Conservation (phyloP, 2,329 filamentous ascomycete species). For the Xylaria sp. region DNA sequence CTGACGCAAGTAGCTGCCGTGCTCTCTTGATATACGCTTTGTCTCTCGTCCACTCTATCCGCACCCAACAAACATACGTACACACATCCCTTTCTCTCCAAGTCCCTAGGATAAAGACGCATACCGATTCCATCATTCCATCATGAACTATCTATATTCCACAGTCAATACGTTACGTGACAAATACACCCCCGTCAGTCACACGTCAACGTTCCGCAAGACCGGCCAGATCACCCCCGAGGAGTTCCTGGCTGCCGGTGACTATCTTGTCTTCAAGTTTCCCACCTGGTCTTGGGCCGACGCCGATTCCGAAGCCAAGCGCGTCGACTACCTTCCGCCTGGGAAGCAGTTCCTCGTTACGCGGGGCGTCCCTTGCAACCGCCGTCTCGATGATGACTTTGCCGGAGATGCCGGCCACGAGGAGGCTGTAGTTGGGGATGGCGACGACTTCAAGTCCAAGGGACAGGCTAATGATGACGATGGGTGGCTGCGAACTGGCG, state of each 20-base stretch:
- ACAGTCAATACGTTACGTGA: conserved; percentile 92
- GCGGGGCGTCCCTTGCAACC: conserved; percentile 90
- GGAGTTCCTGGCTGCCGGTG: conserved; percentile 93
- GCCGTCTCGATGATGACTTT: conserved; percentile 90
- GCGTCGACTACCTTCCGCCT: conserved; percentile 79
- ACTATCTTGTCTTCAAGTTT: conserved; percentile 99
- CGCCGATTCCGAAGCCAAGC: conserved; percentile 79
- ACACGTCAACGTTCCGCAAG: conserved; percentile 90
- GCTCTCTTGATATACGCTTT: conserved; percentile 4
- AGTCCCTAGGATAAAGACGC: background rate
- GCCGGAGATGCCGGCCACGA: conserved; percentile 86
- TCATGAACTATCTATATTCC: conserved; percentile 90
- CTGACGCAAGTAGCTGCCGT: background rate
- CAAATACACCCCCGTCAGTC: conserved; percentile 84
- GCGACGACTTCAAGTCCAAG: conserved; percentile 63
- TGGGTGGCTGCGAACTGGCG: conserved; percentile 90
- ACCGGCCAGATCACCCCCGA: conserved; percentile 97
- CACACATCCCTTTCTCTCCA: conserved; percentile 4
- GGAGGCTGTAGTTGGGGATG: conserved; percentile 83
- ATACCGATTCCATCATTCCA: conserved; percentile 27
- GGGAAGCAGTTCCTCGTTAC: conserved; percentile 97
- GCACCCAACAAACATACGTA: conserved; percentile 5
- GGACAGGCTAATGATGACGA: conserved; percentile 70
- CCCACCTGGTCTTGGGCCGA: conserved; percentile 97
- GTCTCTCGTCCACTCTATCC: conserved; percentile 2